Percentiles rank a stretch among this genome's conserved stretches.
phyloP scores from a whole-genome alignment of 768 basidiomycete species.

The Macrolepiota fuliginosa region DNA sequence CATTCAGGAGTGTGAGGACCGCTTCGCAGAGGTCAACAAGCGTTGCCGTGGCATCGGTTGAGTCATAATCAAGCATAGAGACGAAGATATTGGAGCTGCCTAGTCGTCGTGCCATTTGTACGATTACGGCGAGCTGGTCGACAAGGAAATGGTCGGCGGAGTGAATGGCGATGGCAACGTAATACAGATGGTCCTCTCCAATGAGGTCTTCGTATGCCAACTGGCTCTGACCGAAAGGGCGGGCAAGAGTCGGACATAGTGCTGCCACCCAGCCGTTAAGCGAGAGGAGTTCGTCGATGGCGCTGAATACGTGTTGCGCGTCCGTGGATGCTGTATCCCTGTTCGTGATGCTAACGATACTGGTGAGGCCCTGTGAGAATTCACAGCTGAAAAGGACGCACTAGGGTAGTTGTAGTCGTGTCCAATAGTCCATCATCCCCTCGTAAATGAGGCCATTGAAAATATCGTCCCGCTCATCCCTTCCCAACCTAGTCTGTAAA shows the following conservation, averaged over 20 bases:
- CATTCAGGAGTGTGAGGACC: constrained; percentile 87
- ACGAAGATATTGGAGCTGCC: constrained; percentile 92
- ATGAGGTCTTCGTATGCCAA: constrained; percentile 89
- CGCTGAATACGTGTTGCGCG: constrained; percentile 81
- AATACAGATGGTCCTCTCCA: constrained; percentile 83
- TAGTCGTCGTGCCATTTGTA: constrained; percentile 89
- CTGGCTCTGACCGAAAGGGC: constrained; percentile 94
- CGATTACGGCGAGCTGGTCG: constrained; percentile 96
- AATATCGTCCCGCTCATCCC: constrained; percentile 82
- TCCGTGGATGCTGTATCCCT: constrained; percentile 88
- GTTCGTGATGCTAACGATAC: constrained; percentile 60
- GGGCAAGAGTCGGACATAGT: constrained; percentile 85
- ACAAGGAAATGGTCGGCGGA: constrained; percentile 99
- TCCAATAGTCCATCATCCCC: constrained; percentile 89
- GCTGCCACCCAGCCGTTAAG: constrained; percentile 99
- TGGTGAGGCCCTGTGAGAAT: not conserved
- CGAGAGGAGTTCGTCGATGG: constrained; percentile 92
- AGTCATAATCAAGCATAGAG: constrained; percentile 97
- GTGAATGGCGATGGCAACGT: constrained; percentile 92
- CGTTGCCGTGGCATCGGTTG: constrained; percentile 92
- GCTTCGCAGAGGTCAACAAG: constrained; percentile 94
- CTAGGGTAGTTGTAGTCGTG: constrained; percentile 90
- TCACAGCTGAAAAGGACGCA: constrained; percentile 35
- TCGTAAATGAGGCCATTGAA: constrained; percentile 72
- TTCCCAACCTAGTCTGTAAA: constrained; percentile 82